Evolutionary conservation across 768 basidiomycete species (phyloP).

Genomic region (Neoboletus subvelutipes): DNA sequence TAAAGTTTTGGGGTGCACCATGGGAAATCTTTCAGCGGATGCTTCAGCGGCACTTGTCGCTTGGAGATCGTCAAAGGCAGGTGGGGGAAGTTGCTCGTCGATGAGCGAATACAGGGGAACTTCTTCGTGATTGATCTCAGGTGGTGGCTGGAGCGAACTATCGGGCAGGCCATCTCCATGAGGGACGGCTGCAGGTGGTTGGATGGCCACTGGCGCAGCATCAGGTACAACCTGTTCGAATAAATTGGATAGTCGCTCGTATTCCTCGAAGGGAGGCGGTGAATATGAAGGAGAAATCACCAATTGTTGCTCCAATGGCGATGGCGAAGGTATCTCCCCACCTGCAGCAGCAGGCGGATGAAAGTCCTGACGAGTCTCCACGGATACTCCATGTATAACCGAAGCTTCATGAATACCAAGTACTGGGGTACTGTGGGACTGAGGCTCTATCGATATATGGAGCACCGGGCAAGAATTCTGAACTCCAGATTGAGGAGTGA

Average conservation of each 20-base stretch:
- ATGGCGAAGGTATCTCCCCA: neutral
- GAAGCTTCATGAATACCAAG: neutral
- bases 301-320: neutral
- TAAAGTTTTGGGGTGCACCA: neutral
- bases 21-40: neutral
- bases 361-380: neutral
- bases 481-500: neutral
- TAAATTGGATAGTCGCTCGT: neutral
- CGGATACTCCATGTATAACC: neutral
- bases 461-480: neutral
- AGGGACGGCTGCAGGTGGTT: neutral
- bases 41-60: neutral
- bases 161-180: neutral
- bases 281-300: neutral
- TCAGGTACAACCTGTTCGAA: neutral
- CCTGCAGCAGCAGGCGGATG: neutral
- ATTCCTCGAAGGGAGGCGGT: conserved; percentile 8
- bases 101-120: conserved; percentile 25
- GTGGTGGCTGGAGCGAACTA: neutral
- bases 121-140: conserved; percentile 15
- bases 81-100: conserved; percentile 25
- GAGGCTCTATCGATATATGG: neutral
- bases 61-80: conserved; percentile 23
- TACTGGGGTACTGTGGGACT: neutral
- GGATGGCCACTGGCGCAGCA: neutral